Base-by-base conservation (phyloP, 345 rosid species). In the Arabidopsis suecica region DNA sequence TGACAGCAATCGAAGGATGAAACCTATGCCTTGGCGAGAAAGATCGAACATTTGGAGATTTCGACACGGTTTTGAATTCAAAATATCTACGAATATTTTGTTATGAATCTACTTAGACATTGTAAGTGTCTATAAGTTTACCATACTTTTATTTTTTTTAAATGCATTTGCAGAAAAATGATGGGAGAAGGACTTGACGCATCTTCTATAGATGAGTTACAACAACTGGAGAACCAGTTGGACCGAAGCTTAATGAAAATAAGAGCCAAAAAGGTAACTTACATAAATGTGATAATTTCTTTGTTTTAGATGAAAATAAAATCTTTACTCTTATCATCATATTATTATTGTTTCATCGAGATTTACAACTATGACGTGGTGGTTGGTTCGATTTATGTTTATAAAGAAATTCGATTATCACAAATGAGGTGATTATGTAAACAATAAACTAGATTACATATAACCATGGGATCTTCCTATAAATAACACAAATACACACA, bases 201-300 rank as follows among this genome's bases (percentile, higher is more conserved):
- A 28, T 91, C 95, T 77, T 79, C 91, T 18, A n/a, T 76, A 16
- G 90, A 87, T 40, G 98, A 94, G 72, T 83, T 94, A 37, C 81
- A 82, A 53, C 88, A 84, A 64, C 22, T 89, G 37, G 98, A 91
- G 81, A 88, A 72, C 72, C 96, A 94, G 72, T 11, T 91, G 80
- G 96, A 88, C 28, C 82, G 85, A 80, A 81, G 97, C 83, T 84
- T 94, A 60, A 72, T 78, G 72, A 87, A 74, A 80, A 86, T 94
- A 61, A 84, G 96, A 85, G 88, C 89, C 25, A 88, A 81, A 86
- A 91, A 91, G 98, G 97, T 91, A 76, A 60, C 12, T 62, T 18
- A 33, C 8, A 10, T 20, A 44, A 14, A 44, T 37, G 4, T 32
- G 42, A 11, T 61, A 25, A 51, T 51, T 69, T 61, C 13, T 8